These are phyloP conservation scores for Corymbia maculata DNA, from an alignment of 345 rosid genomes.

Conservation along the genomic window DNA sequence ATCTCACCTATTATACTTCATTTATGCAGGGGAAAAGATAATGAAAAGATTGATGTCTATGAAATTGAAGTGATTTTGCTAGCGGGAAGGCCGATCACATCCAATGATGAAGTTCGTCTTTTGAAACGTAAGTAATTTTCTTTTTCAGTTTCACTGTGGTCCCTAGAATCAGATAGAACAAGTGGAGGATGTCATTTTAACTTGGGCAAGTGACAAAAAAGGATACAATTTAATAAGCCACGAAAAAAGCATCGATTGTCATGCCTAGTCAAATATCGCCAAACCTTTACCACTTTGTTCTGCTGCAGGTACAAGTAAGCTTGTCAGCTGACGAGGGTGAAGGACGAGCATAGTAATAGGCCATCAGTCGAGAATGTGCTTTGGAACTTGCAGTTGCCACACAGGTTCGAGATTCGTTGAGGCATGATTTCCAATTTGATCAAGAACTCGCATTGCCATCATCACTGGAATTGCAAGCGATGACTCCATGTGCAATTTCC, in stretches of 20 bases:
- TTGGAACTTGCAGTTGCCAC: slow-evolving; percentile 62
- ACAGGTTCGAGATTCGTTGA: slow-evolving; percentile 32
- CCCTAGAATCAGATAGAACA: neutral
- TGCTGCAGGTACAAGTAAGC: slow-evolving; percentile 36
- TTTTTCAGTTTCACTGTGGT: neutral
- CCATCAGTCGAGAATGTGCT: slow-evolving; percentile 53
- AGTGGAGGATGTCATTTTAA: neutral
- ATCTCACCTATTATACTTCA: neutral
- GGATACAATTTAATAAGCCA: neutral
- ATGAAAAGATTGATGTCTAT: slow-evolving; percentile 26
- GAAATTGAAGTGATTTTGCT: slow-evolving; percentile 53
- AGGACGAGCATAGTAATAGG: slow-evolving; percentile 12
- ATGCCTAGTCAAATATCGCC: neutral
- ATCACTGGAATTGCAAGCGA: neutral
- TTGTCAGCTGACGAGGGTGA: slow-evolving; percentile 20
- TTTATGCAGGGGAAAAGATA: slow-evolving; percentile 18
- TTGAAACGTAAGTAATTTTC: slow-evolving; percentile 23
- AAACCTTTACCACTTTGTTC: neutral
- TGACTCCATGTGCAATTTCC: neutral
- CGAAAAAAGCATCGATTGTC: neutral
- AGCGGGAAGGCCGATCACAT: slow-evolving; percentile 36
- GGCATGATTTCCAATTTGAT: neutral
- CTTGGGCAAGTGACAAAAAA: neutral
- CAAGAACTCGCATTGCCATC: neutral
- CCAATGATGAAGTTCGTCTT: slow-evolving; percentile 19